phyloP scores from a whole-genome alignment of 2,329 filamentous ascomycete genomes.

The Microcera coccophila region DNA sequence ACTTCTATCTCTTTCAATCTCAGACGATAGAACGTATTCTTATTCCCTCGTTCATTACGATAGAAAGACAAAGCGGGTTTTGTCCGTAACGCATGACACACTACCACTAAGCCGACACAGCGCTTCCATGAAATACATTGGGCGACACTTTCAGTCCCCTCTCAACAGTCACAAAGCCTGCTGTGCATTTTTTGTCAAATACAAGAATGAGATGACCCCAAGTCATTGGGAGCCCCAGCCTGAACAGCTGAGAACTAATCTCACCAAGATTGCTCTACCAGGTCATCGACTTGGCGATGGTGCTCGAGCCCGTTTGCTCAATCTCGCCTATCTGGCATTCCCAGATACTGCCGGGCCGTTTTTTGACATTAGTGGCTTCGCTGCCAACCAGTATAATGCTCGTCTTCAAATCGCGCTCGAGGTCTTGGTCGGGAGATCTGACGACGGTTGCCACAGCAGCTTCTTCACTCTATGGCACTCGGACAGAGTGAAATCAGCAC shows the following conservation, averaged over 20 bases:
- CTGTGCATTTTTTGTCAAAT: constrained; percentile 23
- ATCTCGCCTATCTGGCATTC: constrained; percentile 19
- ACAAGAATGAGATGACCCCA: constrained; percentile 3
- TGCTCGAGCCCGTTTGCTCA: background rate
- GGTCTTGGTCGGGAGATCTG: constrained; percentile 21
- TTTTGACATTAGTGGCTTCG: constrained; percentile 17
- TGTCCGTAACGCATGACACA: constrained; percentile 3
- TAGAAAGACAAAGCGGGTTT: background rate
- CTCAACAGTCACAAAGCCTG: constrained; percentile 7
- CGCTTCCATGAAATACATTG: background rate
- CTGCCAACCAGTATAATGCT: constrained; percentile 24
- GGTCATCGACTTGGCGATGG: too few species aligned
- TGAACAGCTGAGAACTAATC: constrained; percentile 12
- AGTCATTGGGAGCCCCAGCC: constrained; percentile 19
- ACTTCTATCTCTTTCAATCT: constrained; percentile 20
- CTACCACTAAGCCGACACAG: constrained; percentile 10
- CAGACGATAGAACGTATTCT: background rate
- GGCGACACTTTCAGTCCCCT: background rate
- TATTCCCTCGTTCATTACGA: constrained; percentile 15
- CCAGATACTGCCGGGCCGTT: constrained; percentile 6
- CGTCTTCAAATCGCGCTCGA: constrained; percentile 25
- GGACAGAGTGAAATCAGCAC: constrained; percentile 1
- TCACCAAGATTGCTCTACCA: constrained; percentile 14
- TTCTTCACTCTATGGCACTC: constrained; percentile 15
- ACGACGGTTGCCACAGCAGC: constrained; percentile 10